A percentile compares a stretch with the other conserved stretches of the same genome.
These are phyloP conservation scores for Xylariaceae sp. DNA, from an alignment of 2,329 filamentous ascomycete species.

Conservation along the genomic window DNA sequence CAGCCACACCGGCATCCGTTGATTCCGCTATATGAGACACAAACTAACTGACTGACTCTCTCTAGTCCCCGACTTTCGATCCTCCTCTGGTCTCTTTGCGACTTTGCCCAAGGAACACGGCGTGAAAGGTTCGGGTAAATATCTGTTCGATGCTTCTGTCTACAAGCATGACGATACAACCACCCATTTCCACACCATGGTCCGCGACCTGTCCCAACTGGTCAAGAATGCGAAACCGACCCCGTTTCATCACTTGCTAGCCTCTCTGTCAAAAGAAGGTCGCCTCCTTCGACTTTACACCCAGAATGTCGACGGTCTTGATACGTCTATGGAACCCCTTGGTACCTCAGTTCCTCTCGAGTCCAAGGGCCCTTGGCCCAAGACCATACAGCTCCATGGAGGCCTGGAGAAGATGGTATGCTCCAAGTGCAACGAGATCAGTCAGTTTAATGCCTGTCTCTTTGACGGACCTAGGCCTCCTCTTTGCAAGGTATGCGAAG, in stretches of 20 bases:
- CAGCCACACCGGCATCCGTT: constrained; percentile 15
- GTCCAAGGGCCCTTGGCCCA: constrained; percentile 83
- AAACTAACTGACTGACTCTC: constrained; percentile 3
- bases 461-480: constrained; percentile 84
- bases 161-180: constrained; percentile 90
- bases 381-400: constrained; percentile 88
- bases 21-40: constrained; percentile 22
- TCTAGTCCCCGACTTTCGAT: constrained; percentile 89
- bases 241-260: constrained; percentile 86
- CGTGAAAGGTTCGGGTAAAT: constrained; percentile 86
- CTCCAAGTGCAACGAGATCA: constrained; percentile 78
- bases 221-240: constrained; percentile 76
- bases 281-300: constrained; percentile 87
- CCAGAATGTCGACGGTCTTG: constrained; percentile 95
- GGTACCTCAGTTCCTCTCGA: constrained; percentile 76
- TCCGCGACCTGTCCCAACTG: constrained; percentile 77
- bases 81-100: constrained; percentile 81
- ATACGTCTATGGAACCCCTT: constrained; percentile 75
- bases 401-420: constrained; percentile 95
- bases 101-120: constrained; percentile 82
- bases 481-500: constrained; percentile 68
- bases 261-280: constrained; percentile 80
- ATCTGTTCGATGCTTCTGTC: constrained; percentile 94
- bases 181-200: constrained; percentile 91
- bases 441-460: constrained; percentile 68